phyloP scores from a whole-genome alignment of 2,329 filamentous ascomycete genomes.

The Colletotrichum tabaci region DNA sequence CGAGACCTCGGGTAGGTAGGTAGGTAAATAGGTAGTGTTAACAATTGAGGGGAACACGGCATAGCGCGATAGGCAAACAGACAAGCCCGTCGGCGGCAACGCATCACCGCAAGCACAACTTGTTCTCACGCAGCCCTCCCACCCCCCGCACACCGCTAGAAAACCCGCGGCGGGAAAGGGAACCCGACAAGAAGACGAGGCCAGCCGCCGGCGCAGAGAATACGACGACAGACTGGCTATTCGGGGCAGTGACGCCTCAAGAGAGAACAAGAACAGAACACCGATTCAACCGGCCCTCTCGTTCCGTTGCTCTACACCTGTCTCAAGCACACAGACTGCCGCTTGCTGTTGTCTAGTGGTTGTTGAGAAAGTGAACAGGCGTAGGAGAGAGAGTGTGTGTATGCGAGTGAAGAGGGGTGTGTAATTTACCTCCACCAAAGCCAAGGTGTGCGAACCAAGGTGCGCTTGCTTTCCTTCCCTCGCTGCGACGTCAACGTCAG shows the following conservation, averaged over 20 bases:
- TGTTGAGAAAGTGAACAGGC: constrained; percentile 17
- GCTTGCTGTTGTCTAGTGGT: constrained; percentile 8
- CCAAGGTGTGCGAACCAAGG: background rate
- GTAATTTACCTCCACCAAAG: constrained; percentile 1
- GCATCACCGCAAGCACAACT: constrained; percentile 4
- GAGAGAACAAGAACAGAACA: background rate
- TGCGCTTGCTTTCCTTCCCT: constrained; percentile 23
- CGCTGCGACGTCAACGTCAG: constrained; percentile 40
- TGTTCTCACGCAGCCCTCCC: background rate
- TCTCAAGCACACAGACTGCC: constrained; percentile 17
- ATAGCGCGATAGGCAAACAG: constrained; percentile 17
- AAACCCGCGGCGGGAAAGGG: background rate
- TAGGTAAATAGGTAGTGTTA: too few relatives aligned
- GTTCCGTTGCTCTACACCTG: constrained; percentile 12
- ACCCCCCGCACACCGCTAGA: constrained; percentile 15
- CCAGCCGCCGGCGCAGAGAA: constrained; percentile 2
- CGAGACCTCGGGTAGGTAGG: background rate
- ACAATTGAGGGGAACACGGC: background rate
- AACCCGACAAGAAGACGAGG: constrained; percentile 3
- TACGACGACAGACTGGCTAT: background rate
- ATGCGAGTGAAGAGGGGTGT: constrained; percentile 22
- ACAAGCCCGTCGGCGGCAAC: constrained; percentile 3
- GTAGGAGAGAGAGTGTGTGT: constrained; percentile 24
- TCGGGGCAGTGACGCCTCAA: background rate
- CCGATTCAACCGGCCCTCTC: constrained; percentile 17